These are phyloP conservation scores for Pseudogymnoascus sp. DNA, from an alignment of 2,329 filamentous ascomycete species.

Conservation along the genomic window DNA sequence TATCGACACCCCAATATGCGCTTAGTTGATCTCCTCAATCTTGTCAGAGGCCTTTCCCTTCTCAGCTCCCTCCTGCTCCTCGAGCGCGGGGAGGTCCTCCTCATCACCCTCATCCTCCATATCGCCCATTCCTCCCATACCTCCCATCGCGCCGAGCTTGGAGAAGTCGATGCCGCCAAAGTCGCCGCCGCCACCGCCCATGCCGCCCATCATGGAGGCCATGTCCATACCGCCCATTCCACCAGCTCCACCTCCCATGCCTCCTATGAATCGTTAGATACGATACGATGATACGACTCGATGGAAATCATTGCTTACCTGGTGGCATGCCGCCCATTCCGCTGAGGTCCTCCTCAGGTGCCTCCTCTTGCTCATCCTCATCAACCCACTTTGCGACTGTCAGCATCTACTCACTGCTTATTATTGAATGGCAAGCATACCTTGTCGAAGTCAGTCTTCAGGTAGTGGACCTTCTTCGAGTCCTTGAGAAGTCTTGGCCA, in stretches of 20 bases:
- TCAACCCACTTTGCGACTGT: conserved; percentile 26
- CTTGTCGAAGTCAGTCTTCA: conserved; percentile 99
- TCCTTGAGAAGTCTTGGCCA: conserved; percentile 96
- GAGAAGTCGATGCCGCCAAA: conserved; percentile 90
- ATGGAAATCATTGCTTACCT: conserved; percentile 37
- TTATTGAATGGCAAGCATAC: conserved; percentile 35
- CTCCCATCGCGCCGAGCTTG: conserved; percentile 63
- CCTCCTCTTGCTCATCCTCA: conserved; percentile 82
- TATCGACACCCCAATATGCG: background rate
- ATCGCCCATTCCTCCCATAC: conserved; percentile 33
- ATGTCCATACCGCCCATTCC: conserved; percentile 33
- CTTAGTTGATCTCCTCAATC: conserved; percentile 29
- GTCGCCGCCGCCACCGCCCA: conserved; percentile 47
- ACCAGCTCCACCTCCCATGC: conserved; percentile 39
- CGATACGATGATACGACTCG: background rate
- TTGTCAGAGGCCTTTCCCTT: conserved; percentile 38
- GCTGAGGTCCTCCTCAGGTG: conserved; percentile 69
- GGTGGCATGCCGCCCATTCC: conserved; percentile 57
- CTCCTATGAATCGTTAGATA: conserved; percentile 13
- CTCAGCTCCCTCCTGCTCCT: conserved; percentile 48
- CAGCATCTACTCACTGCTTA: background rate
- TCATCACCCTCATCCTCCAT: conserved; percentile 42
- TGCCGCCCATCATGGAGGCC: conserved; percentile 32
- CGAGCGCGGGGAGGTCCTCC: conserved; percentile 79
- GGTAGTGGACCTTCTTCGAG: conserved; percentile 79